Evolutionary conservation across 495 filamentous ascomycete species (phyloP).

Genomic region (Annulohypoxylon maeteangense): DNA sequence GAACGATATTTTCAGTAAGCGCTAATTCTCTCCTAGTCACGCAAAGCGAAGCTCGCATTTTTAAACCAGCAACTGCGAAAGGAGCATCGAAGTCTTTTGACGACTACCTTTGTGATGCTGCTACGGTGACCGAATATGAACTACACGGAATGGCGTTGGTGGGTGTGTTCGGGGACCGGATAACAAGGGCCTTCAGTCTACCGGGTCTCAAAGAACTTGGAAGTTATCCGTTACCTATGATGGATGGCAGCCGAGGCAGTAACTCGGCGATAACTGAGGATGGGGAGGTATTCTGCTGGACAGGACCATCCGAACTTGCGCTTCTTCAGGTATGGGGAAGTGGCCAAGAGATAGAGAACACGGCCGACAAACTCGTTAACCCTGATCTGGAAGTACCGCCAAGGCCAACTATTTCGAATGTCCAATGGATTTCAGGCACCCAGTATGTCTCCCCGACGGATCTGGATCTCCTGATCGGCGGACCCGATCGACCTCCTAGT

Average conservation of each 20-base stretch:
- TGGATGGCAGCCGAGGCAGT: constrained; percentile 77
- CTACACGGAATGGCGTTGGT: constrained; percentile 80
- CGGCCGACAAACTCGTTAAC: constrained; percentile 81
- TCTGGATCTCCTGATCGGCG: constrained; percentile 90
- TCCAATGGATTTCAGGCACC: constrained; percentile 96
- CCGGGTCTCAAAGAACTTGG: constrained; percentile 88
- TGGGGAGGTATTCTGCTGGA: constrained; percentile 87
- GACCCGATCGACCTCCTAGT: constrained; percentile 84
- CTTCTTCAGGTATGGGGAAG: constrained; percentile 83
- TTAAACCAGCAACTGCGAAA: constrained; percentile 84
- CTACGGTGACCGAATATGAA: constrained; percentile 76
- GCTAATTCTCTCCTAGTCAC: constrained; percentile 63
- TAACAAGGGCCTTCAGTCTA: constrained; percentile 80
- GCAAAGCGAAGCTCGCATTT: constrained; percentile 78
- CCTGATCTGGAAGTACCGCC: constrained; percentile 74
- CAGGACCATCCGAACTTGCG: constrained; percentile 85
- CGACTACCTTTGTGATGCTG: constrained; percentile 79
- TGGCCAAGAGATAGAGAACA: constrained; percentile 64
- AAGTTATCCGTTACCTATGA: constrained; percentile 66
- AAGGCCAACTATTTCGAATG: constrained; percentile 92
- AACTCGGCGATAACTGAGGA: constrained; percentile 75
- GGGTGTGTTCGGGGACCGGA: constrained; percentile 83
- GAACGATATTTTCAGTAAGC: neutral
- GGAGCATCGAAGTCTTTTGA: constrained; percentile 91
- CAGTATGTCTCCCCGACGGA: constrained; percentile 91